These are phyloP conservation scores for Podospora pseudoanserina DNA, from an alignment of 495 filamentous ascomycete species.

Conservation along the genomic window DNA sequence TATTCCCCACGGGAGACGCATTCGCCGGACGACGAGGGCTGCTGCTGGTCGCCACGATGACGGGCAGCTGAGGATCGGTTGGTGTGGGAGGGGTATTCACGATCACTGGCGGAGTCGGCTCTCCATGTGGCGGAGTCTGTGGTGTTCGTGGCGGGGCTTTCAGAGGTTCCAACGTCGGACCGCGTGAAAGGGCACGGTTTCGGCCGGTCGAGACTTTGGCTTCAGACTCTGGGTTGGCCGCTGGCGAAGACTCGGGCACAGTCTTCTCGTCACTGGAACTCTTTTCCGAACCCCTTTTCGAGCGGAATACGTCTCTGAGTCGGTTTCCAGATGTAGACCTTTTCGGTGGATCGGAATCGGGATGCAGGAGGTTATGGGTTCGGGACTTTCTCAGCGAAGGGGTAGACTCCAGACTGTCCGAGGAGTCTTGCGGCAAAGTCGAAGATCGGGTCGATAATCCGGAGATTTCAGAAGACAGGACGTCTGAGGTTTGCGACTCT, in stretches of 20 bases:
- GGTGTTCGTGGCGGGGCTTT: slow-evolving; percentile 41
- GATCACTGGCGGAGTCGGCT: slow-evolving; percentile 45
- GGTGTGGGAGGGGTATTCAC: slow-evolving; percentile 58
- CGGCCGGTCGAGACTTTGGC: slow-evolving; percentile 15
- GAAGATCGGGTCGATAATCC: slow-evolving; percentile 18
- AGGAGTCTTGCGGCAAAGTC: slow-evolving; percentile 19
- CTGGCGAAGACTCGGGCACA: neutral
- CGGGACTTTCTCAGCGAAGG: slow-evolving; percentile 27
- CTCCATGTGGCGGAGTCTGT: slow-evolving; percentile 42
- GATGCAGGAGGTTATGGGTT: slow-evolving; percentile 32
- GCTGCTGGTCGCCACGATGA: slow-evolving; percentile 23
- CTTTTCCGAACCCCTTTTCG: slow-evolving; percentile 33
- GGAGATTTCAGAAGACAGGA: slow-evolving; percentile 22
- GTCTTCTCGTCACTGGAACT: slow-evolving; percentile 22
- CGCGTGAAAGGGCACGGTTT: slow-evolving; percentile 29
- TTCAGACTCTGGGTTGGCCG: slow-evolving; percentile 10
- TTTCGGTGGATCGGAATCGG: slow-evolving; percentile 32
- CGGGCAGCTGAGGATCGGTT: slow-evolving; percentile 36
- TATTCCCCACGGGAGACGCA: slow-evolving; percentile 55
- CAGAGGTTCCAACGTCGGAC: slow-evolving; percentile 38
- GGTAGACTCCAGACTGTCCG: slow-evolving; percentile 28
- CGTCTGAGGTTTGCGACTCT: slow-evolving; percentile 32
- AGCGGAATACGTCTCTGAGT: slow-evolving; percentile 44
- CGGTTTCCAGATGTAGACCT: slow-evolving; percentile 46
- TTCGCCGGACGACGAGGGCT: slow-evolving; percentile 35